Percentiles rank a stretch among this genome's conserved stretches.
Conservation (phyloP, 2,329 filamentous ascomycete species). For the Epichloe typhina region DNA sequence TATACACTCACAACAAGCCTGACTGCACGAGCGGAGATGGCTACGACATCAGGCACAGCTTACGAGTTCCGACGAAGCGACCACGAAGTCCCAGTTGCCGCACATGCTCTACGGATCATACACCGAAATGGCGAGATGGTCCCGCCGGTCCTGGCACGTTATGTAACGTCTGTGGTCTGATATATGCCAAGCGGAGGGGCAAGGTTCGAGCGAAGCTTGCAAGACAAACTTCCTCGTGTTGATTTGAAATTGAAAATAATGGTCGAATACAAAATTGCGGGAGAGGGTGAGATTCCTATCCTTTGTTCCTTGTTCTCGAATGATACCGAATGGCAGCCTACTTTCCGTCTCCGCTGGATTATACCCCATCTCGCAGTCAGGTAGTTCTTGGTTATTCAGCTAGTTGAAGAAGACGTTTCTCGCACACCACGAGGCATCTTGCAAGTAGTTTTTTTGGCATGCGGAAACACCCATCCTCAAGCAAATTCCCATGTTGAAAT, state of each 20-base stretch:
- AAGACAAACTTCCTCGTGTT: conserved; percentile 4
- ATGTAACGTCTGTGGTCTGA: conserved; percentile 61
- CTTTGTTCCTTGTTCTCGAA: not conserved
- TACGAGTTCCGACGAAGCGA: not conserved
- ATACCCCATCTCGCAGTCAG: not conserved
- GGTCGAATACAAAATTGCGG: not conserved
- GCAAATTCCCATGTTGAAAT: not conserved
- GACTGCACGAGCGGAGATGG: not conserved
- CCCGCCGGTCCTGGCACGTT: conserved; percentile 61
- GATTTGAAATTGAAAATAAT: not conserved
- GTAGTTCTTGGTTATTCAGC: not conserved
- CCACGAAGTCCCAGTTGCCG: conserved; percentile 16
- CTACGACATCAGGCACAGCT: not conserved
- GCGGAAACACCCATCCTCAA: not conserved
- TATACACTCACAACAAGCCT: not conserved
- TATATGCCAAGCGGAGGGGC: conserved; percentile 15
- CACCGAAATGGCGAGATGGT: conserved; percentile 62
- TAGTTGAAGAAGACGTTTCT: not conserved
- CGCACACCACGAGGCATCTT: too few relatives aligned
- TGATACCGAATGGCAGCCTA: not conserved
- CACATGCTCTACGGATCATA: conserved; percentile 55
- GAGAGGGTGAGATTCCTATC: not conserved
- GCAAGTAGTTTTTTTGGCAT: too few relatives aligned
- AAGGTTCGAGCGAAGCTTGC: not conserved
- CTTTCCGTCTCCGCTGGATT: not conserved